Evolutionary conservation across 805 yeast species (phyloP), one percentile per base, ranked within the genome.

Genomic region (Yarrowia sp.): DNA sequence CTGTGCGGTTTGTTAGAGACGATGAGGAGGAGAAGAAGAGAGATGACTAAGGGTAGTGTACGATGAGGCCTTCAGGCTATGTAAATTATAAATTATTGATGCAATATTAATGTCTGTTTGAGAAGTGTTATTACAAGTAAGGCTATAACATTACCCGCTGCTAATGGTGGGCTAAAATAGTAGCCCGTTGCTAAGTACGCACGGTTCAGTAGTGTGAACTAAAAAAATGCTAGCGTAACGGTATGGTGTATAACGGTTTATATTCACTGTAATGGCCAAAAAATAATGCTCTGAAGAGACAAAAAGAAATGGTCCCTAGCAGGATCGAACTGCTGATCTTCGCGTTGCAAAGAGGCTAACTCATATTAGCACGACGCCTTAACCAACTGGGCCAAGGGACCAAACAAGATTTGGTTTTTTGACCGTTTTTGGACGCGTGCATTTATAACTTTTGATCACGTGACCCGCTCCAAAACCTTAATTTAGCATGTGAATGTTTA

Each of bases 321-420:
- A 72, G 74, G 74, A 71, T 78, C 80, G 80, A 78, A 78, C 80
- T 76, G 81, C 80, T 77, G 81, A 78, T 78, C 81, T 78, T 76
- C 77, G 80, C 80, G 80, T 78, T 42, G 50, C 50, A 57, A 43
- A 57, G 50, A 14, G 32, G 48, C 63, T 57, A 58, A 33, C 17
- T 50, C 60, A 38, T 53, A 53, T 53, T 53, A 53, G 60, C 60
- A 53, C 60, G 60, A 53, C 60, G 60, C 60, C 60, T 53, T 53
- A 53, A 53, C 60, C 60, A 53, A 53, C 60, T 53, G 60, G 60
- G 60, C 60, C 60, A 53, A 53, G 60, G 60, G 60, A 53, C 60
- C 60, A 22, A 22, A 22, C 28, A 5, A 22, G 28, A 22, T 3
- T 35, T n/a, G n/a, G 5, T 32, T 33, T 33, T 47, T 32, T 15